Conservation (phyloP, 2,329 filamentous ascomycete species). For the Diaporthe sp. region DNA sequence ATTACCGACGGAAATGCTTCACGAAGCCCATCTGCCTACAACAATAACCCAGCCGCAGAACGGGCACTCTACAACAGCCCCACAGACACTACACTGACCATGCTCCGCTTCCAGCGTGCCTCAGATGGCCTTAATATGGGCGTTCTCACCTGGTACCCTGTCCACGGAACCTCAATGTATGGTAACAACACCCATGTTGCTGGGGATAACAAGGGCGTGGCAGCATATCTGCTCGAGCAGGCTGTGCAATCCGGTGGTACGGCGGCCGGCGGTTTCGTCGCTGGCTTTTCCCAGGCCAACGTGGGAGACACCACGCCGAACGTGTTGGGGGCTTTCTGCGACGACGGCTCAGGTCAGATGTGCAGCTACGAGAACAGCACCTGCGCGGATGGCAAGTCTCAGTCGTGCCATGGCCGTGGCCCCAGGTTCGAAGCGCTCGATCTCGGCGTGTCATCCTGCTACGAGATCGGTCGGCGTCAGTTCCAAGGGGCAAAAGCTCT, state of each 20-base stretch:
- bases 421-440: slow-evolving; percentile 74
- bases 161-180: slow-evolving; percentile 89
- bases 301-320: slow-evolving; percentile 93
- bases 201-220: slow-evolving; percentile 94
- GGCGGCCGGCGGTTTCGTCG: slow-evolving; percentile 77
- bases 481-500: slow-evolving; percentile 67
- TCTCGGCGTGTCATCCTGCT: slow-evolving; percentile 79
- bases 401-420: slow-evolving; percentile 77
- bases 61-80: slow-evolving; percentile 71
- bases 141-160: slow-evolving; percentile 90
- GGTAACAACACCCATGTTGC: slow-evolving; percentile 90
- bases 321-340: slow-evolving; percentile 84
- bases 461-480: slow-evolving; percentile 77
- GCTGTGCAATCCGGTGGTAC: slow-evolving; percentile 63
- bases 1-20: slow-evolving; percentile 83
- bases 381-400: slow-evolving; percentile 73
- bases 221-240: slow-evolving; percentile 84
- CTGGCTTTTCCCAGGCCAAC: slow-evolving; percentile 91
- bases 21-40: slow-evolving; percentile 84
- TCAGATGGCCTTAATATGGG: slow-evolving; percentile 80
- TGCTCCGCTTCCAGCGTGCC: slow-evolving; percentile 78
- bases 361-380: slow-evolving; percentile 84
- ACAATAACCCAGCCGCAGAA: slow-evolving; percentile 82
- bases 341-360: slow-evolving; percentile 77
- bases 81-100: slow-evolving; percentile 80